Percentiles rank a stretch among this genome's conserved stretches.
phyloP scores from a whole-genome alignment of 2,329 filamentous ascomycete species.

The Scedosporium boydii region DNA sequence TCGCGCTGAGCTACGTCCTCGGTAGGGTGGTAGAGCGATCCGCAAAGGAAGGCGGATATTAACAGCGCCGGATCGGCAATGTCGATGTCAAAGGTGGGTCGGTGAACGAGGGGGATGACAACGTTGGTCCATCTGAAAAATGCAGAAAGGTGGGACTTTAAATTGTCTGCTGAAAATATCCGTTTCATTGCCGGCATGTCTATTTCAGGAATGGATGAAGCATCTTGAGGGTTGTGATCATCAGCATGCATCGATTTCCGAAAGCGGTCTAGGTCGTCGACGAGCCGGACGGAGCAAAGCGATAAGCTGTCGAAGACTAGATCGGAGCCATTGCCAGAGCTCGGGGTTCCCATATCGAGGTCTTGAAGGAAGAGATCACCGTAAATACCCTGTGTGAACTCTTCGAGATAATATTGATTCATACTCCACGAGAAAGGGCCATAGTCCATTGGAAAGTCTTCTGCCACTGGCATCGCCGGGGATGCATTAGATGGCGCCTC shows the following conservation, averaged over 20 bases:
- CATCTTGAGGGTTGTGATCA: background rate
- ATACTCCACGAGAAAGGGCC: background rate
- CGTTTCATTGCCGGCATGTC: background rate
- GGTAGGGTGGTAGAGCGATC: background rate
- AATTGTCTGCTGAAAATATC: background rate
- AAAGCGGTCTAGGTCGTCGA: background rate
- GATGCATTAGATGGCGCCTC: background rate
- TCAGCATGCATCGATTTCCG: background rate
- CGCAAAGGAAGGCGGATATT: constrained; percentile 1
- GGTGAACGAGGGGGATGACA: background rate
- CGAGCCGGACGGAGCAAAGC: background rate
- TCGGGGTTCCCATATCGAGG: background rate
- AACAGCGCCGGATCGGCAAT: background rate
- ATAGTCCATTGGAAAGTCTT: background rate
- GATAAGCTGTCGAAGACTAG: background rate
- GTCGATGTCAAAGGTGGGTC: background rate
- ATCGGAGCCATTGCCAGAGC: background rate
- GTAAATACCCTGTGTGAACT: background rate
- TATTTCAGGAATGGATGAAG: background rate
- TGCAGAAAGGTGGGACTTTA: background rate
- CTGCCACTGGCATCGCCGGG: background rate
- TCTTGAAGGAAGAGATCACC: background rate
- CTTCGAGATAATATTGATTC: background rate
- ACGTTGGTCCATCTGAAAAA: constrained; percentile 2
- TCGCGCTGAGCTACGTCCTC: background rate